Conservation (phyloP, 768 basidiomycete species). For the Amanita exitialis region DNA sequence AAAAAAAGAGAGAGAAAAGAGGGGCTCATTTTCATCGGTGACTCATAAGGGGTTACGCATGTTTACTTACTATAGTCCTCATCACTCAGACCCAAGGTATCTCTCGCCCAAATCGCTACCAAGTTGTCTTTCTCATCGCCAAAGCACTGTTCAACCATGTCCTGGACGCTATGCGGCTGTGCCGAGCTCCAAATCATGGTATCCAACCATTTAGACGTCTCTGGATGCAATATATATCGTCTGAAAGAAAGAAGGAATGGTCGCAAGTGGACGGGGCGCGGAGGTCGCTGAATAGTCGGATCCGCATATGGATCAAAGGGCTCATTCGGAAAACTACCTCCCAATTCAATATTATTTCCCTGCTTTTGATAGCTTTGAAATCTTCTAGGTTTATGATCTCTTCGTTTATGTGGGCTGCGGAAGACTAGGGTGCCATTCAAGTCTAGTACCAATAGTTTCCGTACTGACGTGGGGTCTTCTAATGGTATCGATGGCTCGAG, state of each 20-base stretch:
- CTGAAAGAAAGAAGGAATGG: conserved; percentile 58
- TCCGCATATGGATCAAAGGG: conserved; percentile 15
- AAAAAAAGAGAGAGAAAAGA: neutral
- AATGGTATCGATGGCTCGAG: conserved; percentile 18
- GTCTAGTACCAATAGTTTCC: conserved; percentile 69
- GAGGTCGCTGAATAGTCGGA: conserved; percentile 14
- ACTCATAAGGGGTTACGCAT: neutral
- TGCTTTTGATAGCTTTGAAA: neutral
- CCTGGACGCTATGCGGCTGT: conserved; percentile 66
- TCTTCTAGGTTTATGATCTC: conserved; percentile 3
- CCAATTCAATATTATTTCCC: neutral
- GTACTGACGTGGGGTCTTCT: conserved; percentile 16
- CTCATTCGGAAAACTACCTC: neutral
- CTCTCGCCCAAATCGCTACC: conserved; percentile 69
- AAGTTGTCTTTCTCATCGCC: conserved; percentile 30
- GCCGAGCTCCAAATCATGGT: conserved; percentile 89
- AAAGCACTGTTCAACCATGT: conserved; percentile 65
- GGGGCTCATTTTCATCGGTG: too few species aligned
- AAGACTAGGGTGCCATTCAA: conserved; percentile 67
- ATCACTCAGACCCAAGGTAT: conserved; percentile 57
- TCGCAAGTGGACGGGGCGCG: conserved; percentile 40
- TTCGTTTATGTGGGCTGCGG: conserved; percentile 33
- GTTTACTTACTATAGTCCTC: conserved; percentile 54
- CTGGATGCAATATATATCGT: conserved; percentile 50
- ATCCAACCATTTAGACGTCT: conserved; percentile 61